A percentile compares a stretch with the other conserved stretches of the same genome.
Evolutionary conservation across 768 basidiomycete genomes (phyloP).

Genomic region (Tulasnella sp.): DNA sequence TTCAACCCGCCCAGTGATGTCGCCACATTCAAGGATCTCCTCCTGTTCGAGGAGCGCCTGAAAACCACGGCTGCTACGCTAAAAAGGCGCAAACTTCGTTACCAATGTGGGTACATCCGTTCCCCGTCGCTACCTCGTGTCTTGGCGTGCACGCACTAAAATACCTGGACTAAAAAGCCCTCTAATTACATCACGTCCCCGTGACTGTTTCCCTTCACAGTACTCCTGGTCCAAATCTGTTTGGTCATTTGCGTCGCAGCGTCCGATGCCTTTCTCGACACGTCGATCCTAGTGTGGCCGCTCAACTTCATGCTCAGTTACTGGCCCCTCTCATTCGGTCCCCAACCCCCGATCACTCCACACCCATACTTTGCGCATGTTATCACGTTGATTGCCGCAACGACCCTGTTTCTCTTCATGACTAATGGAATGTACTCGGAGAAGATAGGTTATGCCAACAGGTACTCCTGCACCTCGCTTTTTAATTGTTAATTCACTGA

Average conservation of each 20-base stretch:
- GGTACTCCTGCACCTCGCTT: slow-evolving; percentile 38
- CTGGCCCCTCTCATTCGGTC: slow-evolving; percentile 15
- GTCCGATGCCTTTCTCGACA: slow-evolving; percentile 60
- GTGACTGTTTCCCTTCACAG: slow-evolving; percentile 29
- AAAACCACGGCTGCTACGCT: slow-evolving; percentile 82
- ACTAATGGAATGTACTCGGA: slow-evolving; percentile 93
- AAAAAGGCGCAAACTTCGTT: slow-evolving; percentile 65
- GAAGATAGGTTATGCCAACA: slow-evolving; percentile 92
- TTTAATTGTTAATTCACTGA: background rate
- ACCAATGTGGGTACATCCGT: slow-evolving; percentile 54
- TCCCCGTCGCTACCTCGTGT: no score
- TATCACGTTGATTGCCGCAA: slow-evolving; percentile 74
- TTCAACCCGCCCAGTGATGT: slow-evolving; percentile 51
- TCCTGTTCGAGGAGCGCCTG: slow-evolving; percentile 91
- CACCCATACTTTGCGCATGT: slow-evolving; percentile 63
- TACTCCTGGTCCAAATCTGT: slow-evolving; percentile 61
- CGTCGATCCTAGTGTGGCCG: slow-evolving; percentile 39
- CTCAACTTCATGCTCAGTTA: slow-evolving; percentile 13
- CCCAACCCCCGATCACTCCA: background rate
- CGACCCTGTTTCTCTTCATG: slow-evolving; percentile 87
- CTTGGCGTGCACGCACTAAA: background rate
- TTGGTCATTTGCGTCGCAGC: slow-evolving; percentile 57
- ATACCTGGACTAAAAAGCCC: background rate
- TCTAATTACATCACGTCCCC: background rate
- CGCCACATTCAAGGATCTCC: slow-evolving; percentile 73